Evolutionary conservation across 352 stramenopile species (phyloP).

Genomic region (Pythium plurisporium): DNA sequence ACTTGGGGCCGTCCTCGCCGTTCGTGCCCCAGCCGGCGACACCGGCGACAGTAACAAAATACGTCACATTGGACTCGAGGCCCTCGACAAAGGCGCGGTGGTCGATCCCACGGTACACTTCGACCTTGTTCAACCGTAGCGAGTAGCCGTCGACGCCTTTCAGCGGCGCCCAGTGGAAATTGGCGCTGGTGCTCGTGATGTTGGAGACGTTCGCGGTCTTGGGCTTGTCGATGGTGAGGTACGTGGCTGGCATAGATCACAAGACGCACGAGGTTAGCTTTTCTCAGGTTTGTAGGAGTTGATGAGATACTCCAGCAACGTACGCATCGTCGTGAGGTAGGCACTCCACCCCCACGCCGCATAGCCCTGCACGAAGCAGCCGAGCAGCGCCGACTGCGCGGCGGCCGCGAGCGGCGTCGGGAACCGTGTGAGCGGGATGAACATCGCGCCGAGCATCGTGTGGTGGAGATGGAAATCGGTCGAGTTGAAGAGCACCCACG

Average conservation of each 20-base stretch:
- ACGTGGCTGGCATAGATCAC: conserved; percentile 47
- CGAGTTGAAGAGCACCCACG: conserved; percentile 52
- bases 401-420: conserved; percentile 45
- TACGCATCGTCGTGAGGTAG: conserved; percentile 64
- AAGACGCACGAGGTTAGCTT: neutral
- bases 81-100: conserved; percentile 33
- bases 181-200: conserved; percentile 34
- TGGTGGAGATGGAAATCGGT: conserved; percentile 72
- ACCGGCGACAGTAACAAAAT: conserved; percentile 66
- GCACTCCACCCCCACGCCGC: conserved; percentile 67
- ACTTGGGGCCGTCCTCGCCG: conserved; percentile 40
- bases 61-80: conserved; percentile 62
- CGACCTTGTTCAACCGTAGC: conserved; percentile 66
- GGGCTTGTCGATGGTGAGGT: conserved; percentile 47
- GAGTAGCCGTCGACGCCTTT: conserved; percentile 60
- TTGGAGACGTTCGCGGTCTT: conserved; percentile 31
- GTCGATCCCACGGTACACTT: conserved; percentile 59
- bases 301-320: conserved; percentile 8
- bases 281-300: neutral
- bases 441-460: conserved; percentile 55
- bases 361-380: conserved; percentile 71
- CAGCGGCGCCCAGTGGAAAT: conserved; percentile 47
- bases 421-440: conserved; percentile 73
- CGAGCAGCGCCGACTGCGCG: conserved; percentile 48
- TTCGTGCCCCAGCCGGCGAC: conserved; percentile 60